These are phyloP conservation scores for Exophiala sp. DNA, from an alignment of 2,329 filamentous ascomycete genomes.

Conservation along the genomic window DNA sequence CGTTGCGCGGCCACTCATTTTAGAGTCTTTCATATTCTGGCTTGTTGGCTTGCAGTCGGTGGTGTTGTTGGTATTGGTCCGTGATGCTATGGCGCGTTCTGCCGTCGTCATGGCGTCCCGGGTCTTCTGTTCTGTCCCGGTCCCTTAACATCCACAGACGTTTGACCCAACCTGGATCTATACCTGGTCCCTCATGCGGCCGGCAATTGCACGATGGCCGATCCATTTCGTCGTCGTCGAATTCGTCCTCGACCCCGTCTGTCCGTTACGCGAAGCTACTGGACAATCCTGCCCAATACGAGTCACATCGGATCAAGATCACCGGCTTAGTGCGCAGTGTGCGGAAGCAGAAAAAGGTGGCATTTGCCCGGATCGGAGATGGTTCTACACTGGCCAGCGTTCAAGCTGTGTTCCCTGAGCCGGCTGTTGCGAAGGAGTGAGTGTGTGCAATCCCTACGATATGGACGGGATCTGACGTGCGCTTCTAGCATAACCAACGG, in stretches of 20 bases:
- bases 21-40: no score
- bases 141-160: not conserved
- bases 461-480: conserved; percentile 26
- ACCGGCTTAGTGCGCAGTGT: conserved; percentile 37
- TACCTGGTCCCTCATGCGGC: not conserved
- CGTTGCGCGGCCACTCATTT: not conserved
- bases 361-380: conserved; percentile 81
- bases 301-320: conserved; percentile 12
- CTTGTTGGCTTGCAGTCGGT: not conserved
- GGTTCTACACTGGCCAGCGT: conserved; percentile 73
- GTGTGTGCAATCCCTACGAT: conserved; percentile 35
- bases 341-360: conserved; percentile 74
- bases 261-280: conserved; percentile 14
- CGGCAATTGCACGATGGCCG: conserved; percentile 3
- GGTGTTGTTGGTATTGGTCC: not conserved
- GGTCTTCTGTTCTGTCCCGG: not conserved
- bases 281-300: not conserved
- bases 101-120: conserved; percentile 16
- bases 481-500: conserved; percentile 67
- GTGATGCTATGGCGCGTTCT: conserved; percentile 21
- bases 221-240: not conserved
- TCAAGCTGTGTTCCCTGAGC: conserved; percentile 68
- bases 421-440: conserved; percentile 66
- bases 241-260: not conserved
- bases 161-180: not conserved